Evolutionary conservation across 2,329 filamentous ascomycete species (phyloP), one percentile per base, ranked within the genome.

Genomic region (Xylariales sp.): DNA sequence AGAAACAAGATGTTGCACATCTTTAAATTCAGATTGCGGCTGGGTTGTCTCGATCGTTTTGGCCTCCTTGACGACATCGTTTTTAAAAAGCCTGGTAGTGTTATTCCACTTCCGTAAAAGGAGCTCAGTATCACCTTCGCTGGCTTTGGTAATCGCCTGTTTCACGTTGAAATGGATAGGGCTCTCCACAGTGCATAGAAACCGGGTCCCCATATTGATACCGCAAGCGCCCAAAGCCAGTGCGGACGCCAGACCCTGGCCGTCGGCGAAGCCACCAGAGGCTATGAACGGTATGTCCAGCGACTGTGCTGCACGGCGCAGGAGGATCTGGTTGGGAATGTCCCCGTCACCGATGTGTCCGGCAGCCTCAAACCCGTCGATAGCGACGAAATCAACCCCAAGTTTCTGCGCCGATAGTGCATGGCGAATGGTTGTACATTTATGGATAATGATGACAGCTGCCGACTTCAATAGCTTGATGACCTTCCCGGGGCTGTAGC

Each of bases 191-290:
- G 93, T 97, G 69, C 85, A 91, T 86, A 98, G 94, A 70, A 97
- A 98, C 29, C 93, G 75, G 8, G 93, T 98, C 41, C 93, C 93
- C 93, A 98, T 98, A 67, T 98, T 98, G 67, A 97, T 83, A 46
- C 93, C 93, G 60, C 88, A 86, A 0, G 93, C 93, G 24, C 93
- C 93, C 11, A 98, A 76, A 27, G 84, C 83, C 51, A 98, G 70
- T 6, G 93, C 93, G 3, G 91, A 93, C 1, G 93, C 93, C 16
- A 98, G 76, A 4, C 93, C 93, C 54, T 95, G 80, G 1, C 93
- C 93, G 60, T 98, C 93, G 11, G 89, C 91, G 57, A 98, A 97
- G 2, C 93, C 93, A 40, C 93, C 93, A 2, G 86, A 94, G 1
- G 93, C 93, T 57, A 98, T 95, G 62, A 97, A 98, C 1, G 93